Base-by-base conservation (phyloP, 108 stramenopile genomes). In the Nitzschia sp. region DNA sequence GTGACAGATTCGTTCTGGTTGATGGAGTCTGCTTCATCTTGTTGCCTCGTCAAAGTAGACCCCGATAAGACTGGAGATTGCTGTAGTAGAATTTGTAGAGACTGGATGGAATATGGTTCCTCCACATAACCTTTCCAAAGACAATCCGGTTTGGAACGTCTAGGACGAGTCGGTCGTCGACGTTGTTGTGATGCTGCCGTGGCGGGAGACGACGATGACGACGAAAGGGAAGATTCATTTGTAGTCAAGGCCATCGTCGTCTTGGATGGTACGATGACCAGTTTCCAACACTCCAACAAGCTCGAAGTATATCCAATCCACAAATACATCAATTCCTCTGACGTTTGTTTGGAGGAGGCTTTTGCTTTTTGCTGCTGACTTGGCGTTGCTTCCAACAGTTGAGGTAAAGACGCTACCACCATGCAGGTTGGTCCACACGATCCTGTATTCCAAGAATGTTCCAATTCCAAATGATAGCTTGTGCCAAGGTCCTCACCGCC, bases 391-490 rank as follows among this genome's bases (percentile, higher is more conserved):
- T 6, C 38, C n/a, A n/a, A n/a, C n/a, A n/a, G n/a, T n/a, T n/a
- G n/a, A n/a, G n/a, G n/a, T n/a, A n/a, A n/a, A n/a, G n/a, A n/a
- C 13, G 38, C 49, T 19, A 51, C 49, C 19, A 19, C 21, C 24
- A 55, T 19, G 25, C 66, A 67, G 1, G 66, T 26, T 9, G 54
- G 24, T 27, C 66, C 54, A 25, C 24, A 67, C n/a, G 24, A 13
- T 23, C 66, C 66, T 2, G 66, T 67, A 1, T 35, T 56, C 26
- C 38, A 67, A 1, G 66, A 55, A 3, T 45, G 48, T 1, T 54
- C 66, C 23, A 30, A 38, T 18, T 28, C 32, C 23, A 61, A 38
- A 21, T n/a, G n/a, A n/a, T n/a, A n/a, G n/a, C n/a, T n/a, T n/a
- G n/a, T n/a, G n/a, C n/a, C n/a, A n/a, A n/a, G n/a, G n/a, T n/a